Percentiles rank a stretch among this genome's conserved stretches.
phyloP scores from a whole-genome alignment of 139 green algal species.

The Chlamydomonas sp. region DNA sequence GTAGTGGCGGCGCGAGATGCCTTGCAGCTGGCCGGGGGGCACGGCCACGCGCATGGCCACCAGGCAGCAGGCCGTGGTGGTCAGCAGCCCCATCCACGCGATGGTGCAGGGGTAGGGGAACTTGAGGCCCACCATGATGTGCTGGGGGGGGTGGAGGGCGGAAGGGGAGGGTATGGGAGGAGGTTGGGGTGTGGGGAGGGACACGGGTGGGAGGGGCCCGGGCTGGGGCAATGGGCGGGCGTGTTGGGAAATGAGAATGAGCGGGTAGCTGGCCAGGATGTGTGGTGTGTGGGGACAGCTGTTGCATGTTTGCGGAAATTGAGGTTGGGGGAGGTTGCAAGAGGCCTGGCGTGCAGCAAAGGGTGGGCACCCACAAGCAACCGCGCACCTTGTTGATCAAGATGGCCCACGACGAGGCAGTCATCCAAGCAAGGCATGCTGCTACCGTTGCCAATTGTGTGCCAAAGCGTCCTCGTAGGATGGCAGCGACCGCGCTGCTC shows the following conservation, averaged over 20 bases:
- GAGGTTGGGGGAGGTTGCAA: too few species aligned
- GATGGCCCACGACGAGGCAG: constrained; percentile 31
- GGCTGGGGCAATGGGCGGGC: neutral
- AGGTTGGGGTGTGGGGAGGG: too few species aligned
- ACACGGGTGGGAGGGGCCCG: neutral
- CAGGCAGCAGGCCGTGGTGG: constrained; percentile 31
- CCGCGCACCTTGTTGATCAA: constrained; percentile 45
- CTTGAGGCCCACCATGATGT: constrained; percentile 49
- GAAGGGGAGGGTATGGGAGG: too few species aligned
- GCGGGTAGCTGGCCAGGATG: too few species aligned
- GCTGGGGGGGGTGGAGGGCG: neutral
- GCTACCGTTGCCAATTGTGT: neutral
- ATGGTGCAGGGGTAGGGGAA: constrained; percentile 54
- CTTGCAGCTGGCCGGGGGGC: neutral
- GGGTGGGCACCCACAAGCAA: too few species aligned
- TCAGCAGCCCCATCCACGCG: constrained; percentile 45
- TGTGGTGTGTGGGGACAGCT: neutral
- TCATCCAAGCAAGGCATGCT: constrained; percentile 37
- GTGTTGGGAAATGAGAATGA: neutral
- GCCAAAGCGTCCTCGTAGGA: too few species aligned
- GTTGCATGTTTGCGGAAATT: neutral
- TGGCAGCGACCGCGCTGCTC: too few species aligned
- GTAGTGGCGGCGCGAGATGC: constrained; percentile 35
- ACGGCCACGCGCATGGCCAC: neutral
- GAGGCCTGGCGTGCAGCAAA: too few species aligned